Conservation (phyloP, 2,329 filamentous ascomycete genomes). For the Scedosporium minutisporum region DNA sequence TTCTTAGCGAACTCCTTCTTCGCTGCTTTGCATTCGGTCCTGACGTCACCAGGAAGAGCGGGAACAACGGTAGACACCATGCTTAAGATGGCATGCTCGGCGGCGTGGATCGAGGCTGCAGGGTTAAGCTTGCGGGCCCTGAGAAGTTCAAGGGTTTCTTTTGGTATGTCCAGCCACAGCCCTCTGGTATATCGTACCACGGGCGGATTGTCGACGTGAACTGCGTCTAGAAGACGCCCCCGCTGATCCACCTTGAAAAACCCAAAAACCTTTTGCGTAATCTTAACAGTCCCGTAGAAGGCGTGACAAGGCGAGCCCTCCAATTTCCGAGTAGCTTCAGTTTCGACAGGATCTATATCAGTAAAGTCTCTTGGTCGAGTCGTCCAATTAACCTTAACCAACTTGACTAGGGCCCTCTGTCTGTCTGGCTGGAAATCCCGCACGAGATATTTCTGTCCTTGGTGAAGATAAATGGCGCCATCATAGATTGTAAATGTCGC, state of each 20-base stretch:
- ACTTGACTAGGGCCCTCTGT: conserved; percentile 77
- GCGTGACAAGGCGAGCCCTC: conserved; percentile 53
- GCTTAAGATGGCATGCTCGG: conserved; percentile 81
- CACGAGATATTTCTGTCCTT: conserved; percentile 87
- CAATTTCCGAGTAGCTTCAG: conserved; percentile 73
- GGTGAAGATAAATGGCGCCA: conserved; percentile 92
- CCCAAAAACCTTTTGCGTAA: conserved; percentile 82
- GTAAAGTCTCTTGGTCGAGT: conserved; percentile 90
- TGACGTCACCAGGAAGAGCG: conserved; percentile 79
- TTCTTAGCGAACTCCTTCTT: conserved; percentile 75
- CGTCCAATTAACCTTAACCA: conserved; percentile 88
- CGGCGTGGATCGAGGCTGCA: conserved; percentile 85
- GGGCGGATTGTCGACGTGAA: conserved; percentile 87
- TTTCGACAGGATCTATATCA: conserved; percentile 88
- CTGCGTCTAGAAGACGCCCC: conserved; percentile 77
- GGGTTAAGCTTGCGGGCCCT: conserved; percentile 63
- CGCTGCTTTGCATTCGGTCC: conserved; percentile 86
- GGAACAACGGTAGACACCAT: conserved; percentile 88
- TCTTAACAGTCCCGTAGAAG: conserved; percentile 78
- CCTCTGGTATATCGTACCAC: conserved; percentile 78
- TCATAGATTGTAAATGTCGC: conserved; percentile 95
- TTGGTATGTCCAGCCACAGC: conserved; percentile 92
- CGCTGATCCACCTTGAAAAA: conserved; percentile 95
- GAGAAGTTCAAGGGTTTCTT: conserved; percentile 68
- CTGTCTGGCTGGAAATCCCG: conserved; percentile 76